Evolutionary conservation across 768 basidiomycete species (phyloP).

Genomic region (Rhodotorula diobovata): DNA sequence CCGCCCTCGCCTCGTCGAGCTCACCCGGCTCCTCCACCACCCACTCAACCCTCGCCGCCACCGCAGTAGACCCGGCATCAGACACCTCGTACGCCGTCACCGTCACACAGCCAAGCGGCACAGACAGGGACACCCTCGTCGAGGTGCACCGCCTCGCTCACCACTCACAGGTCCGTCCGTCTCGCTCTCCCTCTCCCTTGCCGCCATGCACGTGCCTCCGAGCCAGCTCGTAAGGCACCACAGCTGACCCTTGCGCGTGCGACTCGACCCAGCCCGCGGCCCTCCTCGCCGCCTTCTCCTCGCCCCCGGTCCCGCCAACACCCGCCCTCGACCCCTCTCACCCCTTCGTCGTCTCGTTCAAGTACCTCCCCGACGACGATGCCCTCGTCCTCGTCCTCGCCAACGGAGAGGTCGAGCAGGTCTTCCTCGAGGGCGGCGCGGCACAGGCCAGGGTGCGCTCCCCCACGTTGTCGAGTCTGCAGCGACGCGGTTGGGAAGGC

Average conservation of each 20-base stretch:
- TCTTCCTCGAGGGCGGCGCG: constrained; percentile 47
- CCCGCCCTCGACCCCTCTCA: neutral
- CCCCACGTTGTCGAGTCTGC: too few relatives aligned
- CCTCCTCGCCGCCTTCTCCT: constrained; percentile 13
- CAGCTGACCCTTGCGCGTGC: too few relatives aligned
- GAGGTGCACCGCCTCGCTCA: constrained; percentile 8
- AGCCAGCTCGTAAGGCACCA: neutral
- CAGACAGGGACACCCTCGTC: neutral
- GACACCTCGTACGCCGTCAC: constrained; percentile 3
- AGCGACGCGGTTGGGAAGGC: neutral
- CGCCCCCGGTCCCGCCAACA: neutral
- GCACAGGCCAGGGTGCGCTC: constrained; percentile 44
- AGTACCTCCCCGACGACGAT: constrained; percentile 67
- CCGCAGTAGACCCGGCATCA: constrained; percentile 14
- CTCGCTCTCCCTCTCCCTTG: neutral
- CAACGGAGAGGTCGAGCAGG: constrained; percentile 75
- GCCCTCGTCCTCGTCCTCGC: constrained; percentile 63
- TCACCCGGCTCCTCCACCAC: neutral
- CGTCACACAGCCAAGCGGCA: neutral
- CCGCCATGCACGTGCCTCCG: too few relatives aligned
- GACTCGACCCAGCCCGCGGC: neutral
- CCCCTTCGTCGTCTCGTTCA: constrained; percentile 56
- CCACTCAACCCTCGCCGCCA: constrained; percentile 1
- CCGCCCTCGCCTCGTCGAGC: neutral
- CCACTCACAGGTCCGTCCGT: neutral